These are phyloP conservation scores for Lignosus rhinocerotis DNA, from an alignment of 1,284 basidiomycete species.

Conservation along the genomic window DNA sequence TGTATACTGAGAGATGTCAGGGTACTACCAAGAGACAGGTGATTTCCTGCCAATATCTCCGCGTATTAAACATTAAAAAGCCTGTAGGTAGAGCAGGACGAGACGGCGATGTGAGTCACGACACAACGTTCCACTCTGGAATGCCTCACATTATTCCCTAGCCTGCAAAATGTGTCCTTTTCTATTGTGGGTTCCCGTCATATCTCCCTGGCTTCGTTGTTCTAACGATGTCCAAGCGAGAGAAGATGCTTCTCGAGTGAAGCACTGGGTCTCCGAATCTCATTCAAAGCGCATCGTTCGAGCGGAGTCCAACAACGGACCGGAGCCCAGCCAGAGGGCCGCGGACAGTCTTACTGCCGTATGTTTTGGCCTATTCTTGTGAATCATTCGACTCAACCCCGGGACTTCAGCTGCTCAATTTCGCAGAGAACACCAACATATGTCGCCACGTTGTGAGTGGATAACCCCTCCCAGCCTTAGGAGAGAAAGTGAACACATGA, in stretches of 20 bases:
- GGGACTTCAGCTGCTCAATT: slow-evolving; percentile 55
- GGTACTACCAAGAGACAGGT: slow-evolving; percentile 89
- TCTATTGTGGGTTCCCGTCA: slow-evolving; percentile 62
- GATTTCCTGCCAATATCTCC: slow-evolving; percentile 19
- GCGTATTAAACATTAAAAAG: background rate
- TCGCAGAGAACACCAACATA: slow-evolving; percentile 59
- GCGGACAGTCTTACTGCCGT: slow-evolving; percentile 68
- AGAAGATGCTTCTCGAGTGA: slow-evolving; percentile 67
- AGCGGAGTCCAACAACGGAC: slow-evolving; percentile 46
- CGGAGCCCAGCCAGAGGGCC: slow-evolving; percentile 65
- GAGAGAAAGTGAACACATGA: background rate
- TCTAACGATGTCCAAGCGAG: slow-evolving; percentile 50
- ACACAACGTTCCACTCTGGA: background rate
- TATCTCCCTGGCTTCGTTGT: background rate
- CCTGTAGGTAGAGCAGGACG: slow-evolving; percentile 71
- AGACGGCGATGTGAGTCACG: slow-evolving; percentile 65
- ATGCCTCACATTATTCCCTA: slow-evolving; percentile 31
- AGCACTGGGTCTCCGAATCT: slow-evolving; percentile 50
- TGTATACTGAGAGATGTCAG: slow-evolving; percentile 37
- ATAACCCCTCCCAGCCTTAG: background rate
- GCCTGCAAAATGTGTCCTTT: slow-evolving; percentile 80
- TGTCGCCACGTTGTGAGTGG: slow-evolving; percentile 76
- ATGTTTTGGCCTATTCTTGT: slow-evolving; percentile 23
- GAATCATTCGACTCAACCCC: slow-evolving; percentile 46
- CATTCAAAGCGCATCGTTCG: slow-evolving; percentile 45